A percentile compares a stretch with the other conserved stretches of the same genome.
phyloP scores from a whole-genome alignment of 768 basidiomycete species.

The Pisolithus albus region DNA sequence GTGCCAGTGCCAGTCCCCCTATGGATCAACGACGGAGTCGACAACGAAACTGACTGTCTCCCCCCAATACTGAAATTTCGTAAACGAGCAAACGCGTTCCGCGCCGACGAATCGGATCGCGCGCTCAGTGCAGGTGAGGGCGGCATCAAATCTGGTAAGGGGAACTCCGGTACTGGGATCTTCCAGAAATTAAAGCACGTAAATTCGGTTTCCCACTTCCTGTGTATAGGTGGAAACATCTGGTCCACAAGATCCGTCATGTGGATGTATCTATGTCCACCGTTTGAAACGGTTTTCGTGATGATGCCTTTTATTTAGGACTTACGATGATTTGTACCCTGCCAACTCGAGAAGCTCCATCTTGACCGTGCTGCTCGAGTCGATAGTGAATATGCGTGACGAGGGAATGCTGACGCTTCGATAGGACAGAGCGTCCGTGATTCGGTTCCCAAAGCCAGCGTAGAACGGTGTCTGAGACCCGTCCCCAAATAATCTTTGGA shows the following conservation, averaged over 20 bases:
- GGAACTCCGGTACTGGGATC: conserved; percentile 64
- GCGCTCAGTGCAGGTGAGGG: conserved; percentile 94
- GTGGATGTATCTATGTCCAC: conserved; percentile 72
- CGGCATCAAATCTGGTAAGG: conserved; percentile 74
- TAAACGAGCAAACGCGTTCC: conserved; percentile 65
- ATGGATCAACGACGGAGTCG: conserved; percentile 23
- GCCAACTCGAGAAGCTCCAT: conserved; percentile 95
- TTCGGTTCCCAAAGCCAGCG: conserved; percentile 96
- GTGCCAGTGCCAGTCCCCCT: conserved; percentile 4
- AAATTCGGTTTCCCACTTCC: conserved; percentile 82
- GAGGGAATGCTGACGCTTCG: conserved; percentile 92
- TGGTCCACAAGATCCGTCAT: conserved; percentile 99
- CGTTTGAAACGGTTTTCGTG: neutral
- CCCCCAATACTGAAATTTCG: conserved; percentile 75
- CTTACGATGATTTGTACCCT: conserved; percentile 93
- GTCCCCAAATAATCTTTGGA: conserved; percentile 82
- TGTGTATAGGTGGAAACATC: conserved; percentile 95
- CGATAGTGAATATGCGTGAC: conserved; percentile 94
- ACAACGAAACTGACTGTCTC: conserved; percentile 29
- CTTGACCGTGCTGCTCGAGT: conserved; percentile 91
- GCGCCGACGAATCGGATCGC: conserved; percentile 78
- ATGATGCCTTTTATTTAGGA: conserved; percentile 5
- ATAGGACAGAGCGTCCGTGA: conserved; percentile 98
- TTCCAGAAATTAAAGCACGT: conserved; percentile 99
- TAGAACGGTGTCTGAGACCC: conserved; percentile 76